Conservation (phyloP, 345 rosid species). For the Brassica incana region DNA sequence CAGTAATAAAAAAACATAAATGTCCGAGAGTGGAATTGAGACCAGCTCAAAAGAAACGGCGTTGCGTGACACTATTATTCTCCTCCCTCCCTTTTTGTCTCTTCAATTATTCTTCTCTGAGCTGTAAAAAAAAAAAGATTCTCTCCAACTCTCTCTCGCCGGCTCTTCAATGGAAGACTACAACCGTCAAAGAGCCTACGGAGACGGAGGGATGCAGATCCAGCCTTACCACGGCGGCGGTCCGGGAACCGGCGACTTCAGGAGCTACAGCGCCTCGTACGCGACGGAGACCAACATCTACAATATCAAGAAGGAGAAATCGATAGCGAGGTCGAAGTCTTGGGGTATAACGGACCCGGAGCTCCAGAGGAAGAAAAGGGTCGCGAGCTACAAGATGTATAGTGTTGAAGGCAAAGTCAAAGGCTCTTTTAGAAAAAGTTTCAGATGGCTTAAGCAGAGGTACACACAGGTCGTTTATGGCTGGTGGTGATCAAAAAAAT, state of each 20-base stretch:
- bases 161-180: conserved; percentile 61
- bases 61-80: conserved; percentile 15
- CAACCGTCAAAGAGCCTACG: conserved; percentile 55
- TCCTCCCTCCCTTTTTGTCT: conserved; percentile 16
- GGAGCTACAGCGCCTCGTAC: conserved; percentile 64
- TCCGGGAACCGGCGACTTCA: conserved; percentile 51
- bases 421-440: conserved; percentile 77
- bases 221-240: conserved; percentile 54
- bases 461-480: conserved; percentile 75
- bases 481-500: conserved; percentile 59
- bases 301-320: conserved; percentile 57
- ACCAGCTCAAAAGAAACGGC: conserved; percentile 39
- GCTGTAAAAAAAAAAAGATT: conserved; percentile 16
- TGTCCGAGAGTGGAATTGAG: conserved; percentile 17
- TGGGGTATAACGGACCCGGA: conserved; percentile 79
- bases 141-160: conserved; percentile 12
- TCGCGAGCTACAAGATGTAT: conserved; percentile 88
- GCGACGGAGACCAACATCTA: conserved; percentile 41
- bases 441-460: conserved; percentile 87
- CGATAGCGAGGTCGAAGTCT: conserved; percentile 51
- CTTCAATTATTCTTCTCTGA: conserved; percentile 35
- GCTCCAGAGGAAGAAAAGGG: conserved; percentile 91
- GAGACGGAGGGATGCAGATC: conserved; percentile 55
- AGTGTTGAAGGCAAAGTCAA: conserved; percentile 83
- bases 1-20: too few species aligned